Conservation (phyloP, 2,329 filamentous ascomycete genomes). For the Aspergillus latus region DNA sequence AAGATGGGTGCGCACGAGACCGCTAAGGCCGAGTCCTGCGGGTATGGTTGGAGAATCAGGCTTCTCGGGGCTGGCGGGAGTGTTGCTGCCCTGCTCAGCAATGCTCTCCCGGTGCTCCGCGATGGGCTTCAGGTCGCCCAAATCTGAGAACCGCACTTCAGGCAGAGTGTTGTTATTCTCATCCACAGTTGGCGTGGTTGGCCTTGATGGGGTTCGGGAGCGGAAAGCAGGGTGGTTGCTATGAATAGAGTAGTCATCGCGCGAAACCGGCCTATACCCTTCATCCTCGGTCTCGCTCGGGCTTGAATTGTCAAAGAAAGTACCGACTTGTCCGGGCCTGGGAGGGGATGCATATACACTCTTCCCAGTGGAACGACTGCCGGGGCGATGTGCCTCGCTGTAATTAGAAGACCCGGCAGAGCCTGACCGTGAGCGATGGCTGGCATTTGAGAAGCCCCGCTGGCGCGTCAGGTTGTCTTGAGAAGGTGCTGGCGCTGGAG, state of each 20-base stretch:
- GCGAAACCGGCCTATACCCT: constrained; percentile 28
- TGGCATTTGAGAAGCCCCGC: constrained; percentile 39
- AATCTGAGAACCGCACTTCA: constrained; percentile 40
- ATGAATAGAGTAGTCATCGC: constrained; percentile 30
- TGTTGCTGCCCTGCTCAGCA: constrained; percentile 10
- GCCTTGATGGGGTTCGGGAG: constrained; percentile 34
- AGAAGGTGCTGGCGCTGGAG: constrained; percentile 21
- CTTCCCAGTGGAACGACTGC: constrained; percentile 26
- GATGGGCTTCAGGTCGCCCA: constrained; percentile 43
- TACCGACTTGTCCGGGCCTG: constrained; percentile 22
- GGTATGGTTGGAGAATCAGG: constrained; percentile 76
- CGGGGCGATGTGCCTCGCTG: constrained; percentile 30
- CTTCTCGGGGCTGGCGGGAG: constrained; percentile 28
- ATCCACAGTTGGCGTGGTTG: constrained; percentile 31
- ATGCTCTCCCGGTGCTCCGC: constrained; percentile 31
- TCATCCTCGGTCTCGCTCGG: constrained; percentile 44
- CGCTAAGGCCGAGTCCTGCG: constrained; percentile 65
- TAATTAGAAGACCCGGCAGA: constrained; percentile 39
- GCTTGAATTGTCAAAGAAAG: constrained; percentile 38
- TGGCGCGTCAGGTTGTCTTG: constrained; percentile 28
- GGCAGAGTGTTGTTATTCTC: constrained; percentile 28
- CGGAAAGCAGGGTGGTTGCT: constrained; percentile 41
- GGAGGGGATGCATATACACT: constrained; percentile 34
- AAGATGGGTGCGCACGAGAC: constrained; percentile 80
- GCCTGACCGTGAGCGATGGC: constrained; percentile 38